Base-by-base conservation (phyloP, 148 eudicot species). In the Oxyria digyna region DNA sequence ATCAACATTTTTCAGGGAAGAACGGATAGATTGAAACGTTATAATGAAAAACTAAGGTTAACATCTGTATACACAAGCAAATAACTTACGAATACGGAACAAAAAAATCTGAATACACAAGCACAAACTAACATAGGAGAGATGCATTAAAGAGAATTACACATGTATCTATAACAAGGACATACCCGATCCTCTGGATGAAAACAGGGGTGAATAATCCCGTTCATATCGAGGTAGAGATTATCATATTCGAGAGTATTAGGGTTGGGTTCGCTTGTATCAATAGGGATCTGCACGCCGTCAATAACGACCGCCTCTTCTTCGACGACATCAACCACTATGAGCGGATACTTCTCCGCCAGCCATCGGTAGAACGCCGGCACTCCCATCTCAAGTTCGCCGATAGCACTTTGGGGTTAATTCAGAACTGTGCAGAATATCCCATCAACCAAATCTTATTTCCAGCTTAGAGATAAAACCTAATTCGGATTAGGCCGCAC, bases 291-390 rank as follows among this genome's bases (percentile, higher is more conserved):
- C 37, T 73, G 77, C 8, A 87, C 75, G 7, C 82, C 96, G 2
- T 90, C 92, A 37, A 90, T 83, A 2, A 57, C 90, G 8, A 86
- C 92, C 0, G 86, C 35, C 43, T 93, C 92, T 76, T 93, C 97
- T 74, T 88, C 98, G 4, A 83, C 54, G 6, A 87, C 98, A 68
- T 94, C 97, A 12, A 85, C 90, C 33, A 90, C 85, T 57, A 85
- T 87, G 79, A 88, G n/a, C 49, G 98, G 97, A 75, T 94, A 94
- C 87, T 88, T 94, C 85, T 94, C 98, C 67, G 98, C 97, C 24
- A 94, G 62, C 98, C 98, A 94, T 75, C 97, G 81, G 74, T 90
- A 94, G 62, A 94, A 94, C 74, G 98, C 90, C 72, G 98, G 98
- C 1, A 94, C 98, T 73, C 97, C 98, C 98, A 90, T 90, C 20